Evolutionary conservation across 2,329 filamentous ascomycete genomes (phyloP), one percentile per base, ranked within the genome.

Genomic region (Chaetomiaceae sp.): DNA sequence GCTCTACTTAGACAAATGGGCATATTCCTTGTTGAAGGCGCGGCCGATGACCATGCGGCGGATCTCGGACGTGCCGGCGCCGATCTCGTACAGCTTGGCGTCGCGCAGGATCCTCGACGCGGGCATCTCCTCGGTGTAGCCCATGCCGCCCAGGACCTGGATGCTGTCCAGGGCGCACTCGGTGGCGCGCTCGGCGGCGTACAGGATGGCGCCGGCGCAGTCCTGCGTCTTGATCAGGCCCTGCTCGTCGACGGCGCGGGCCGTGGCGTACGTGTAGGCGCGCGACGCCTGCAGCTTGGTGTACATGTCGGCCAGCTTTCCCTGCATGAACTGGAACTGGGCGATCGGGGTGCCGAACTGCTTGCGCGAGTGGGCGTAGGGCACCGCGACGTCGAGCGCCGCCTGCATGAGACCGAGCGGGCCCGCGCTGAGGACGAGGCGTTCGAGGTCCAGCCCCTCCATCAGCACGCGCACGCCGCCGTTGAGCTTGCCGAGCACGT

Each of bases 321-420:
- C 92, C 70, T 97, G 93, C 19, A 97, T 79, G 56, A 97, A 77
- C 69, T 99, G 93, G 68, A 96, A 95, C 60, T 93, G 86, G 0
- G 88, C 92, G 57, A 97, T 88, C 2, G 92, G 92, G 7, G 69
- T 73, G 48, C 85, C 86, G 66, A 99, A 99, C 70, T 99, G 93
- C 68, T 86, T 88, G 50, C 93, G 82, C 61, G 87, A 81, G 69
- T 99, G 93, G 1, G 86, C 85, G 65, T 95, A 99, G 0, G 93
- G 93, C 37, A 97, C 78, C 2, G 86, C 82, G 9, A 92, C 78
- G 69, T 97, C 91, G 40, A 97, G 78, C 5, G 86, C 79, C 5
- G 90, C 87, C 75, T 96, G 89, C 93, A 99, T 99, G 56, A 97
- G 82, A 34, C 92, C 93, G 6, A 99, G 71, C 0, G 93, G 91